phyloP scores from a whole-genome alignment of 2,329 filamentous ascomycete species.

The Diplocarpon mali region DNA sequence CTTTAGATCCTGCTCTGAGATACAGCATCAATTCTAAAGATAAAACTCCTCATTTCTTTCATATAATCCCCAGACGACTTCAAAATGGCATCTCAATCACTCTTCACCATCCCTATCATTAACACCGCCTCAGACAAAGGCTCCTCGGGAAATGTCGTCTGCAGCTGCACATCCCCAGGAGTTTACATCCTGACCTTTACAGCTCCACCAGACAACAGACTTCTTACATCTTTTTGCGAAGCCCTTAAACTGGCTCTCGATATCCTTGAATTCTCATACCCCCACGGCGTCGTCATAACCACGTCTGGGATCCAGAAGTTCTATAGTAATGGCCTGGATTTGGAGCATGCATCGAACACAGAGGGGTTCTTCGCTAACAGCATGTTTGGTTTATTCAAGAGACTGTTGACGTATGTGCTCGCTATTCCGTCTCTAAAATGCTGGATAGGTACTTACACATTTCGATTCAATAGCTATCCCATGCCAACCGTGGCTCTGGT shows the following conservation, averaged over 20 bases:
- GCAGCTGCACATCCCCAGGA: slow-evolving; percentile 44
- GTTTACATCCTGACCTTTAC: slow-evolving; percentile 66
- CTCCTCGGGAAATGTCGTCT: slow-evolving; percentile 47
- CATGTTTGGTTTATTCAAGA: slow-evolving; percentile 53
- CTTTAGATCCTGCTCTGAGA: slow-evolving; percentile 2
- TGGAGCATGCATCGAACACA: slow-evolving; percentile 50
- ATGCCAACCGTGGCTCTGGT: slow-evolving; percentile 75
- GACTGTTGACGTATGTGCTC: slow-evolving; percentile 44
- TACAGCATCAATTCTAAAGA: not conserved
- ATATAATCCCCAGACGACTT: not conserved
- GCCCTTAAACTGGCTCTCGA: slow-evolving; percentile 62
- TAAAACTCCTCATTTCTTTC: not conserved
- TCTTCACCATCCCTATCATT: slow-evolving; percentile 50
- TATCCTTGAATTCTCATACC: slow-evolving; percentile 53
- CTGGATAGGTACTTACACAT: too few species aligned
- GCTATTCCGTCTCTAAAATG: not conserved
- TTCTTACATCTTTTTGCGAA: slow-evolving; percentile 56
- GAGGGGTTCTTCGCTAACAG: slow-evolving; percentile 49
- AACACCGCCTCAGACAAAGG: slow-evolving; percentile 28
- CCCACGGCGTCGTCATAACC: slow-evolving; percentile 65
- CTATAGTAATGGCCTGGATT: slow-evolving; percentile 75
- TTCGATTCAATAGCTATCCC: slow-evolving; percentile 41
- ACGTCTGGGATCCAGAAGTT: slow-evolving; percentile 69
- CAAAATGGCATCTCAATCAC: slow-evolving; percentile 21
- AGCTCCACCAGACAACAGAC: slow-evolving; percentile 65